A percentile compares a stretch with the other conserved stretches of the same genome.
These are phyloP conservation scores for Plasmodium coatneyi DNA, from an alignment of 169 alveolate species.

Conservation along the genomic window DNA sequence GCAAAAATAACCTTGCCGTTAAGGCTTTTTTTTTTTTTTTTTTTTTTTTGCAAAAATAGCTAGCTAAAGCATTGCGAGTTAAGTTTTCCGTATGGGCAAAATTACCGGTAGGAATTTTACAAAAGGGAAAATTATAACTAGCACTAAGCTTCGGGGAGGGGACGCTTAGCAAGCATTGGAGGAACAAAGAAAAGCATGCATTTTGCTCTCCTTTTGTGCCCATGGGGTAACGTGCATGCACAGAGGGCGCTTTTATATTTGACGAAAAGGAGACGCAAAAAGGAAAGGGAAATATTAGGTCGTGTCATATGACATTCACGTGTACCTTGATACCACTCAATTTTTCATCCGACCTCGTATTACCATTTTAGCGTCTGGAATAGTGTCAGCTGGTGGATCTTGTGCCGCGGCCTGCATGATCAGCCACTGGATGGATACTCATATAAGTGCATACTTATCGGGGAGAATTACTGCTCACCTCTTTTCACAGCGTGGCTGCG, in stretches of 20 bases:
- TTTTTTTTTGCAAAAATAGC: not conserved
- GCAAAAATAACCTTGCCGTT: not conserved
- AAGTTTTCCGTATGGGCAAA: not conserved
- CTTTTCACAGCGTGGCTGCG: not conserved
- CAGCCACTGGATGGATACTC: not conserved
- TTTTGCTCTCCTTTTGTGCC: not conserved
- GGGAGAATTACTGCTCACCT: not conserved
- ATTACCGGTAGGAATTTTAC: not conserved
- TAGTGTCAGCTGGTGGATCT: not conserved
- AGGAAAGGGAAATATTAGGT: not conserved
- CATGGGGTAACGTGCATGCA: not conserved
- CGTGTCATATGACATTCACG: not conserved
- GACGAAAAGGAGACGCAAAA: constrained; percentile 1
- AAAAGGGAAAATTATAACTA: not conserved
- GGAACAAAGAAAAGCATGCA: not conserved
- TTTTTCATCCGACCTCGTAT: not conserved
- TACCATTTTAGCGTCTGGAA: not conserved
- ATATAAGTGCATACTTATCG: not conserved
- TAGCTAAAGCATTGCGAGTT: not conserved
- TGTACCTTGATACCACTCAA: not conserved
- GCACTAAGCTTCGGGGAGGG: not conserved
- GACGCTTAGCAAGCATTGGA: not conserved
- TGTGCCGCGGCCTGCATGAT: not conserved
- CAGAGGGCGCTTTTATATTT: not conserved
- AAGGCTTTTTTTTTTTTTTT: not conserved